Conservation (phyloP, 2,329 filamentous ascomycete genomes). For the Arthroderma uncinatum region DNA sequence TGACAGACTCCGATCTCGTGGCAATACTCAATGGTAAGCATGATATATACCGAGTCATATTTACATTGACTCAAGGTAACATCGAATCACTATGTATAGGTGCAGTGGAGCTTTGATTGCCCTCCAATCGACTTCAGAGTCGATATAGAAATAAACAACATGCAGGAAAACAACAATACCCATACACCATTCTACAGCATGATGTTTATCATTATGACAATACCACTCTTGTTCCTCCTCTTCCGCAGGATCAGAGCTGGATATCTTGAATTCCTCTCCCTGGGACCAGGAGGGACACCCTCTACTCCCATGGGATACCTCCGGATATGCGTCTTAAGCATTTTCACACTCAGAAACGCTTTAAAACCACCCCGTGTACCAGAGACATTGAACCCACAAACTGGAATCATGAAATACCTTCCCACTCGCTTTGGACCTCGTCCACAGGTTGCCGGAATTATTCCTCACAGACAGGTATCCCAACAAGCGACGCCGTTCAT, state of each 20-base stretch:
- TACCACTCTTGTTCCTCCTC: slow-evolving; percentile 35
- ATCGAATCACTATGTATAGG: background rate
- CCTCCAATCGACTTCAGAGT: background rate
- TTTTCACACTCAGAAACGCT: slow-evolving; percentile 62
- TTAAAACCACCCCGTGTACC: slow-evolving; percentile 48
- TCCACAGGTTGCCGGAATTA: slow-evolving; percentile 62
- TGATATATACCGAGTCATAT: background rate
- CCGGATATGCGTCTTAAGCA: slow-evolving; percentile 58
- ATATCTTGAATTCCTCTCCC: slow-evolving; percentile 61
- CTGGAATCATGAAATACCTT: slow-evolving; percentile 46
- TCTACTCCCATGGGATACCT: slow-evolving; percentile 62
- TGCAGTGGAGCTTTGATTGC: background rate
- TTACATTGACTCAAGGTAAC: background rate
- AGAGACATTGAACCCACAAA: slow-evolving; percentile 40
- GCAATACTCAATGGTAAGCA: background rate
- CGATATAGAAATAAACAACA: background rate
- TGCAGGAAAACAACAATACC: background rate
- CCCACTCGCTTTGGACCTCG: slow-evolving; percentile 53
- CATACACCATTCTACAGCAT: slow-evolving; percentile 21
- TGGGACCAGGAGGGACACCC: slow-evolving; percentile 72
- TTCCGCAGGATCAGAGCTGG: slow-evolving; percentile 49
- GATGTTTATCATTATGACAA: slow-evolving; percentile 38
- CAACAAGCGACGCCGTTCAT: slow-evolving; percentile 49
- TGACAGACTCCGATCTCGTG: too few species aligned
- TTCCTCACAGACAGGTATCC: slow-evolving; percentile 67